Evolutionary conservation across 208 protist species (phyloP), one percentile per base, ranked within the genome.

Genomic region (Leishmania amazonensis): DNA sequence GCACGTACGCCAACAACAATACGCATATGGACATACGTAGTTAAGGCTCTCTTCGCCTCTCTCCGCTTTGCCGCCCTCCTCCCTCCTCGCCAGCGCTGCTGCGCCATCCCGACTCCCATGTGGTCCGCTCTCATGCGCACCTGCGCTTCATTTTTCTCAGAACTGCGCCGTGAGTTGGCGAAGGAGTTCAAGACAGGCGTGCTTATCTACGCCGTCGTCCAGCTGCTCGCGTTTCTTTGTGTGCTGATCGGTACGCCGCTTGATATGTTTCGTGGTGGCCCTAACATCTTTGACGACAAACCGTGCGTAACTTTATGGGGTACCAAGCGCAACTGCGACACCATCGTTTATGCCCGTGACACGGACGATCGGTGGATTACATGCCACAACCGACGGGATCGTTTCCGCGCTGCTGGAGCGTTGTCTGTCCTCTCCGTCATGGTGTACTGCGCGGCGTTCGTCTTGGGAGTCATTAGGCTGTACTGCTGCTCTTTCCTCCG

Each of bases 241-340:
- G 80, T 93, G 57, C 64, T 89, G 58, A 84, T 92, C 38, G 91
- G 85, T 19, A 91, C 86, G 38, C 81, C 86, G 60, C 83, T 94
- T 24, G 88, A 92, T 76, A 81, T 87, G 87, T 88, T 92, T 81
- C 85, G 88, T 28, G 53, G 35, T 5, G 86, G 83, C 65, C n/a
- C 67, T 1, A 8, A 76, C 54, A 60, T 60, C 0, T 58, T 67
- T 17, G 40, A 42, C 40, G 3, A 42, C 2, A 42, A 1, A 1
- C 58, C 51, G 1, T 94, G 88, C 80, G 40, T 95, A 71, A 91
- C 85, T 0, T 60, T 92, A 72, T 95, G 91, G 91, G 89, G 89
- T 5, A 11, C 65, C 0, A 91, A 91, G 75, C n/a, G 65, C 4
- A 87, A 89, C 58, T 93, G 89, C 85, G 87, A 85, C 75, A 78